Conservation (phyloP, 2,329 filamentous ascomycete species). For the Trichoderma asperellum region DNA sequence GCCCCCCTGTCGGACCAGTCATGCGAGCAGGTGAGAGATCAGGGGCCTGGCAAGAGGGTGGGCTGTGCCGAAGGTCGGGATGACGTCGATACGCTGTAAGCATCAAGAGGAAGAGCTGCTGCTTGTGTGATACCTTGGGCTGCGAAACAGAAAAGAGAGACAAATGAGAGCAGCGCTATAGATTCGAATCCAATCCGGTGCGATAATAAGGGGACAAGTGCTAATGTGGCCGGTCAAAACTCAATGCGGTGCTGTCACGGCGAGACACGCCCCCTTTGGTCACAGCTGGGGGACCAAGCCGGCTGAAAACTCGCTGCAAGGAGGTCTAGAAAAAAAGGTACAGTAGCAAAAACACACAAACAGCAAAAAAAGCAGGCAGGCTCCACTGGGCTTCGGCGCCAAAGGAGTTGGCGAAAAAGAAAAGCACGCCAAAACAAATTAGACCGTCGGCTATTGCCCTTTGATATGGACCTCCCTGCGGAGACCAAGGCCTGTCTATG, state of each 20-base stretch:
- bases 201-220: neutral
- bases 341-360: neutral
- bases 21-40: conserved; percentile 25
- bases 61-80: conserved; percentile 20
- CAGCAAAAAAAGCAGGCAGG: neutral
- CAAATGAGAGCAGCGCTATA: neutral
- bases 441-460: conserved; percentile 24
- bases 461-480: neutral
- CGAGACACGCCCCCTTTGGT: conserved; percentile 23
- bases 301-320: conserved; percentile 21
- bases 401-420: neutral
- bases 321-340: neutral
- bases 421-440: neutral
- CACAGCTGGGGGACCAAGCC: neutral
- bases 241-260: conserved; percentile 9
- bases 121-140: neutral
- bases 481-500: neutral
- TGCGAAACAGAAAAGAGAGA: neutral
- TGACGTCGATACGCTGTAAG: conserved; percentile 27
- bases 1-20: conserved; percentile 23
- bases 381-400: conserved; percentile 19
- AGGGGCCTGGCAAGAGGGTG: conserved; percentile 11
- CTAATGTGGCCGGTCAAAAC: neutral
- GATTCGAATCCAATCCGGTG: neutral
- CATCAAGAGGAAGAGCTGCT: neutral